A percentile compares a stretch with the other conserved stretches of the same genome.
Conservation (phyloP, 805 yeast species). For the Kodamaea sagamina region DNA sequence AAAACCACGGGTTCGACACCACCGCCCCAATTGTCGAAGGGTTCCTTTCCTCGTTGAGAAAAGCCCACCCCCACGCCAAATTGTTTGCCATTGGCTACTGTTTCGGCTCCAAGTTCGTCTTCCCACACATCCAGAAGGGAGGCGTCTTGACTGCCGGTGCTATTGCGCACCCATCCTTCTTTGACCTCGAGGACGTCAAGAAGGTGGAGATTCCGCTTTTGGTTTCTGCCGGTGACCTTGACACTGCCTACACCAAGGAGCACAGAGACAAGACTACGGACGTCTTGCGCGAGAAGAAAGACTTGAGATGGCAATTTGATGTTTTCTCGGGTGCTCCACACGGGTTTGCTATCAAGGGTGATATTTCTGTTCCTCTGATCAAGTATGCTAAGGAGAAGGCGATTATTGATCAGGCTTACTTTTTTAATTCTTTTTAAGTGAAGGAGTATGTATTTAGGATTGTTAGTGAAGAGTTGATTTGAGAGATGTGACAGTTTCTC, state of each 20-base stretch:
- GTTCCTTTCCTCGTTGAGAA: constrained; percentile 12
- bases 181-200: constrained; percentile 63
- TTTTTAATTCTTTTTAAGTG: constrained; percentile 2
- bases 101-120: constrained; percentile 27
- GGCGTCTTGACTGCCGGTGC: constrained; percentile 62
- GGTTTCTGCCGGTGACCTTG: constrained; percentile 76
- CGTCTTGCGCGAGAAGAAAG: constrained; percentile 48
- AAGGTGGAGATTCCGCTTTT: constrained; percentile 60
- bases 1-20: constrained; percentile 14
- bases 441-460: constrained; percentile 2
- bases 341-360: constrained; percentile 84
- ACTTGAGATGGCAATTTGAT: constrained; percentile 59
- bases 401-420: constrained; percentile 44
- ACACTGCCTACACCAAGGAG: constrained; percentile 61
- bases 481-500: no score
- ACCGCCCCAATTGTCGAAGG: constrained; percentile 16
- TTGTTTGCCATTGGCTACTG: constrained; percentile 26
- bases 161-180: constrained; percentile 82
- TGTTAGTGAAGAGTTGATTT: no score
- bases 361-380: constrained; percentile 51
- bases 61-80: constrained; percentile 9
- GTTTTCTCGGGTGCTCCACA: constrained; percentile 66
- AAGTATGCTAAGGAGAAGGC: constrained; percentile 70
- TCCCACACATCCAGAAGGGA: constrained; percentile 28
- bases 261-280: constrained; percentile 63